phyloP scores from a whole-genome alignment of 192 early-diverging fungal genomes.

The Thoreauomyces humboldtii region DNA sequence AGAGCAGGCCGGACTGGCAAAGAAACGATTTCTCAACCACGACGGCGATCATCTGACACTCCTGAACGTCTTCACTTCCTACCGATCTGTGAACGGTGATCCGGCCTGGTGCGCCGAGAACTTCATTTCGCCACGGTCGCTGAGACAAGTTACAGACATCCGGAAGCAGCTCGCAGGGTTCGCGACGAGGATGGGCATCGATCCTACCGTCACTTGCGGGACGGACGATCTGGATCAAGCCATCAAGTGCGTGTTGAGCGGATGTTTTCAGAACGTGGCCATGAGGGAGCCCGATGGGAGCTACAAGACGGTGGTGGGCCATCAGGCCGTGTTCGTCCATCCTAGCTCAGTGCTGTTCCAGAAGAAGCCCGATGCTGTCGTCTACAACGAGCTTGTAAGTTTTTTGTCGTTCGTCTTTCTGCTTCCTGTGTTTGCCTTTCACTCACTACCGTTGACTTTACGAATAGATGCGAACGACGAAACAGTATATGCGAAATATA shows the following conservation, averaged over 20 bases:
- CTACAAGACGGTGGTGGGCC: conserved; percentile 71
- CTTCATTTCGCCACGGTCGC: conserved; percentile 83
- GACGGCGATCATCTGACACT: conserved; percentile 95
- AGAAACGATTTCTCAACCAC: conserved; percentile 73
- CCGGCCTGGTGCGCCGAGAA: conserved; percentile 86
- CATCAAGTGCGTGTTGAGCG: conserved; percentile 81
- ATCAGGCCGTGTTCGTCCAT: conserved; percentile 77
- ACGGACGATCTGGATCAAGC: conserved; percentile 67
- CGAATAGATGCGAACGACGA: conserved; percentile 72
- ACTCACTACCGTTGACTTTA: not conserved
- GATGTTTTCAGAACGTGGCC: conserved; percentile 89
- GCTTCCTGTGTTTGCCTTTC: not conserved
- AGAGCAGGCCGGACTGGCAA: conserved; percentile 78
- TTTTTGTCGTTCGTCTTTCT: no score
- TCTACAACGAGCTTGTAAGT: conserved; percentile 84
- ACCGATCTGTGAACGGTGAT: conserved; percentile 74
- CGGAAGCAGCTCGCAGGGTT: conserved; percentile 81
- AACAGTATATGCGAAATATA: conserved; percentile 83
- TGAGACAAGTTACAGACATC: conserved; percentile 85
- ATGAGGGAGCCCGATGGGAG: conserved; percentile 82
- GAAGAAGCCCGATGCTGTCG: conserved; percentile 71
- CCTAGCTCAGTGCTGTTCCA: conserved; percentile 84
- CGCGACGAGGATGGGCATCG: conserved; percentile 65
- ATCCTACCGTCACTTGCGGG: conserved; percentile 61
- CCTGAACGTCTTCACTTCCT: conserved; percentile 78